Base-by-base conservation (phyloP, 2,329 filamentous ascomycete genomes). In the Fusarium illudens region DNA sequence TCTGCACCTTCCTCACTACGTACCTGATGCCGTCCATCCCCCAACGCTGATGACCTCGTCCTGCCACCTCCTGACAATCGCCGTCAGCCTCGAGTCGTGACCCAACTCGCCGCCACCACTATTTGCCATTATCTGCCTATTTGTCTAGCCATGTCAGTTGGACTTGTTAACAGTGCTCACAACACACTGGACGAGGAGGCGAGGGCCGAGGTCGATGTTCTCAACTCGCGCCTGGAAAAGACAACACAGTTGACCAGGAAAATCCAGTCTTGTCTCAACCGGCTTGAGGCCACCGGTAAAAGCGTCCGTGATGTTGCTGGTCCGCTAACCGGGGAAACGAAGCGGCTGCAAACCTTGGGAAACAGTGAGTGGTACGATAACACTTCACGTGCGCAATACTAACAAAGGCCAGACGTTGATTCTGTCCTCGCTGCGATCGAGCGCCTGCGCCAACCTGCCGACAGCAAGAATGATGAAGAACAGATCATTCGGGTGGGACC, bases 211-310 rank as follows among this genome's bases (percentile, higher is more conserved):
- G 89, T 92, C 57, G 89, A 92, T 70, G 89, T 91, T 29, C 82
- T 92, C 49, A 90, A 90, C 72, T 91, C 89, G 56, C 84, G 89
- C 36, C 88, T 98, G 65, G 93, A 96, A 73, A 98, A 97, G 86
- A 96, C 96, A 72, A 91, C 94, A 63, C 89, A 93, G 75, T 86
- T 98, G 77, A 97, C 94, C 30, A 97, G 96, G 83, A 97, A 97
- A 84, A 97, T 99, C 58, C 92, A 97, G 79, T 91, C 92, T 27
- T 97, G 93, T 53, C 86, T 97, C 71, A 87, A 89, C 34, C 88
- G 94, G 58, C 84, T 99, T 32, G 94, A 98, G 73, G 89, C 90
- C 34, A 96, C 93, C 55, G 96, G 95, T 17, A 93, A 94, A 80
- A 94, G 92, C 63, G 94, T 98, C 19, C 91, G 93, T 74, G 93